These are phyloP conservation scores for Myxozyma sirexii DNA, from an alignment of 805 yeast species.

Conservation along the genomic window DNA sequence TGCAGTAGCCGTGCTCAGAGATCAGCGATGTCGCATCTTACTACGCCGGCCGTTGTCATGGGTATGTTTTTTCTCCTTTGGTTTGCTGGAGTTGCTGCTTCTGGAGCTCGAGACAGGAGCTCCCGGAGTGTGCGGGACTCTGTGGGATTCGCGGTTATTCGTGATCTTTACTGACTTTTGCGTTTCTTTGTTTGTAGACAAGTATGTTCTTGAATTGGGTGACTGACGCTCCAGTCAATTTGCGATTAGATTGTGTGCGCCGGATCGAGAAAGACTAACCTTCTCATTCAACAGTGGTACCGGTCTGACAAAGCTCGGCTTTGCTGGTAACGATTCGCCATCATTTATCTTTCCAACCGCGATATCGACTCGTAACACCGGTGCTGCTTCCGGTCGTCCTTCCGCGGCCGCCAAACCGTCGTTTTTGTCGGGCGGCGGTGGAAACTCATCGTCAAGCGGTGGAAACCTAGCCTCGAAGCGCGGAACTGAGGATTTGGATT, in stretches of 20 bases:
- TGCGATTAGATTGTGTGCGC: not conserved
- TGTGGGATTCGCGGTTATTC: not conserved
- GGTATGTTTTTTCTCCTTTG: conserved; percentile 55
- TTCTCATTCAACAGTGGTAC: conserved; percentile 70
- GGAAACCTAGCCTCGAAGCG: conserved; percentile 64
- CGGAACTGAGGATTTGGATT: conserved; percentile 92
- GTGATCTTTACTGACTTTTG: not conserved
- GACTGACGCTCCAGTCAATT: not conserved
- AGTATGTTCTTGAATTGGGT: conserved; percentile 37
- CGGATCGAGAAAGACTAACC: not conserved
- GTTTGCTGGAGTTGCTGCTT: not conserved
- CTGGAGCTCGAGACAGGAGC: not conserved
- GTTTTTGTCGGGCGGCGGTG: conserved; percentile 42
- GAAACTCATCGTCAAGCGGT: conserved; percentile 37
- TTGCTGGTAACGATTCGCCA: conserved; percentile 98
- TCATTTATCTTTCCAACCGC: conserved; percentile 98
- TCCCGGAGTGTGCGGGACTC: not conserved
- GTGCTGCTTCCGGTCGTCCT: conserved; percentile 39
- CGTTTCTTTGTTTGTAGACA: conserved; percentile 36
- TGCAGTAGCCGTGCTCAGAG: not conserved
- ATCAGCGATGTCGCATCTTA: conserved; percentile 31
- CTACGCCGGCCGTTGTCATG: conserved; percentile 88
- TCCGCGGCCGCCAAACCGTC: conserved; percentile 54
- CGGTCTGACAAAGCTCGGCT: conserved; percentile 94
- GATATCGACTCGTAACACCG: conserved; percentile 64